These are phyloP conservation scores for Boletus rubescentipes DNA, from an alignment of 768 basidiomycete species.

Conservation along the genomic window DNA sequence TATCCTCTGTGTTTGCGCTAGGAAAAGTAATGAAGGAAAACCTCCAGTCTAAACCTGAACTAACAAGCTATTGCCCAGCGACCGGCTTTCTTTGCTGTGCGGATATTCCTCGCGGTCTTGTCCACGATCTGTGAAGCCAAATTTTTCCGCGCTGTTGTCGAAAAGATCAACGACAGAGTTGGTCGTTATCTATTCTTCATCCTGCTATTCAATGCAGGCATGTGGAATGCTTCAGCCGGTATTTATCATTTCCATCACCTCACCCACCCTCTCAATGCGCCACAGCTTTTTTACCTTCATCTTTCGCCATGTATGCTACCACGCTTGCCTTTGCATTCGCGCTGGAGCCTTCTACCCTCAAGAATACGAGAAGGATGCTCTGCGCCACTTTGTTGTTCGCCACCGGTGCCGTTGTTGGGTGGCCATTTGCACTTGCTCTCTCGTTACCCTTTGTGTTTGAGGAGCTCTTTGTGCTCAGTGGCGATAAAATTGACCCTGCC, in stretches of 20 bases:
- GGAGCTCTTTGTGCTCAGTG: conserved; percentile 77
- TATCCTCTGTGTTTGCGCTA: conserved; percentile 57
- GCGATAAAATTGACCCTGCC: conserved; percentile 57
- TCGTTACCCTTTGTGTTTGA: conserved; percentile 89
- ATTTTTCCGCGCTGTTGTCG: conserved; percentile 78
- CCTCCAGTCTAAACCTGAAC: background rate
- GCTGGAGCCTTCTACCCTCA: conserved; percentile 54
- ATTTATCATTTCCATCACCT: conserved; percentile 3
- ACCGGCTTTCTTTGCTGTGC: conserved; percentile 84
- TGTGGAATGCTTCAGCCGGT: conserved; percentile 94
- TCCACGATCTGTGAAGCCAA: conserved; percentile 76
- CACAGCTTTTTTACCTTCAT: conserved; percentile 89
- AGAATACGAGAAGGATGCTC: conserved; percentile 56
- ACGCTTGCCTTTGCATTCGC: conserved; percentile 76
- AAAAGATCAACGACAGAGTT: conserved; percentile 82
- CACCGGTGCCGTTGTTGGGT: conserved; percentile 84
- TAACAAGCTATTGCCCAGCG: conserved; percentile 50
- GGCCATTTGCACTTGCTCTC: conserved; percentile 93
- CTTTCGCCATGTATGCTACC: conserved; percentile 91
- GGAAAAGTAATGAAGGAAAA: conserved; percentile 60
- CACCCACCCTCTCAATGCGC: conserved; percentile 12
- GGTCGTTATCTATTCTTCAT: conserved; percentile 94
- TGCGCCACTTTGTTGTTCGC: conserved; percentile 72
- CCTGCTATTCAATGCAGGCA: conserved; percentile 81
- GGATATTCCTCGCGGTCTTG: conserved; percentile 72